Base-by-base conservation (phyloP, 768 basidiomycete species). In the Tephrocybe sp. region DNA sequence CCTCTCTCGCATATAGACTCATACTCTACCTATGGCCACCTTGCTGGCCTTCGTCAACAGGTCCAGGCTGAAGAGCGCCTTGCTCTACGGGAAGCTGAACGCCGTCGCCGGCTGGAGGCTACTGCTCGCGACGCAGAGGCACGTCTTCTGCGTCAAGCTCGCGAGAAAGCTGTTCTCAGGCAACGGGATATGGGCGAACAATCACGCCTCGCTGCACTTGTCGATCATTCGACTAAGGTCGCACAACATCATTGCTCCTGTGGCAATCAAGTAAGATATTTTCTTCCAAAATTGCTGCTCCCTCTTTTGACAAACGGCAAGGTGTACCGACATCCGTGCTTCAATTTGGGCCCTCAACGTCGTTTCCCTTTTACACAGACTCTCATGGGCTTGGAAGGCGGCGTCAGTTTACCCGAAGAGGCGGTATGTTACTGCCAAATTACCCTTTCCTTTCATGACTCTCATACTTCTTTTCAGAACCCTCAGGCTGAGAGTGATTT, bases 1-100 rank as follows among this genome's bases (percentile, higher is more conserved):
- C 51, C 43, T 24, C 31, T 21, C 53, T 34, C 8, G 26, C 32
- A 15, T 37, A 15, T 35, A 1, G 34, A 49, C 41, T 38, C 13
- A 21, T 54, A 49, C 41, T 35, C 12, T 18, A 34, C 25, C 42
- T 49, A 42, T 38, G 53, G 40, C 47, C 41, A 39, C 49, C 46
- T 55, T n/a, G 44, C 41, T 16, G 21, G 26, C 30, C 44, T 47
- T 19, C 53, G 50, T 19, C 49, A 36, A 9, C 55, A 57, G 36
- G 22, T 53, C n/a, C 53, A 56, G 27, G 50, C 51, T 24, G 46
- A 52, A 35, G 56, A 51, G 40, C 44, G 43, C 27, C 36, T 52
- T 25, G 47, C 44, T 34, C 26, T 51, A 6, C 44, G 25, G 21
- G 34, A 47, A 18, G 48, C 37, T 9, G 35, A 51, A 30, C 39